Evolutionary conservation across 2,329 filamentous ascomycete genomes (phyloP), one percentile per base, ranked within the genome.

Genomic region (Alternaria solani): DNA sequence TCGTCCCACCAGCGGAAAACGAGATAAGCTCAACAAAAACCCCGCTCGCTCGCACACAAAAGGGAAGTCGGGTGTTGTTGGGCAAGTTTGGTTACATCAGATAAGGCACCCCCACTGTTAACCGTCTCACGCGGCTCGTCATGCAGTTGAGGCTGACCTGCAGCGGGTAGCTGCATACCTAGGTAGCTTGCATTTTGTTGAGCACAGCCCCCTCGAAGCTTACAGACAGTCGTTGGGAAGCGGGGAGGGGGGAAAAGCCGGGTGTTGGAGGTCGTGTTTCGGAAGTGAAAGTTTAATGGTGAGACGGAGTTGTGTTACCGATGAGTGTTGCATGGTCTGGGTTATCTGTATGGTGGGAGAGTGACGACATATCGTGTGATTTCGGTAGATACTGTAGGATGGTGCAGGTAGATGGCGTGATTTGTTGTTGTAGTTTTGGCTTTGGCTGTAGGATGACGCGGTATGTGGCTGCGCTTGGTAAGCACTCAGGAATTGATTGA

Each of bases 101-200:
- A 9, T 48, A 25, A 11, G 5, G 1, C 4, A 41, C 18, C 38
- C 38, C 51, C 36, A 41, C 51, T 53, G 20, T 54, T 46, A 26
- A 30, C 20, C 49, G 39, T 26, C n/a, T 34, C 9, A 23, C 46
- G 16, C 30, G 46, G n/a, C 8, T 44, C 11, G 9, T 9, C 18
- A 58, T 58, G 55, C 41, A 51, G 55, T 58, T 54, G 55, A 41
- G 49, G 23, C 23, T 44, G 41, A 41, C 42, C 55, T 58, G 55
- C 55, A 58, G 55, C 49, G 49, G 55, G 55, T 58, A 41, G 55
- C 55, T 58, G 55, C 55, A 58, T 52, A 23, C 20, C 20, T 23
- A 23, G 20, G 20, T 23, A 32, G 26, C 46, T 9, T 49, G 46
- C 46, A 38, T 23, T 32, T 18, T 38, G 46, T 49, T 49, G 46